phyloP scores from a whole-genome alignment of 2,329 filamentous ascomycete genomes.

The Myriosclerotinia duriaeana region DNA sequence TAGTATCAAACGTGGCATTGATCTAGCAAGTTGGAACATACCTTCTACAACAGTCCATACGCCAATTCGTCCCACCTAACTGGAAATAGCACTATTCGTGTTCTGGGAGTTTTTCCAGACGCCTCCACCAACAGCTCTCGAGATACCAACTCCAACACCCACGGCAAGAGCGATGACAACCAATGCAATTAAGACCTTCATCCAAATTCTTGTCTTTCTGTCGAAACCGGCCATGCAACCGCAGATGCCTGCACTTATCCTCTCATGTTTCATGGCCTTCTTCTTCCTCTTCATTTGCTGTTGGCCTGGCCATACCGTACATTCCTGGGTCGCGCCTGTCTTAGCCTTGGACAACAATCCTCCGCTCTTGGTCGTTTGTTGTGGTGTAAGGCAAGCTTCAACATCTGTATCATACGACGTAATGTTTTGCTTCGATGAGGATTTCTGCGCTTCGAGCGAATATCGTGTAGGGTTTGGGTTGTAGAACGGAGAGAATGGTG shows the following conservation, averaged over 20 bases:
- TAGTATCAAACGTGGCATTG: not conserved
- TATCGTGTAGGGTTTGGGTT: slow-evolving; percentile 27
- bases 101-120: slow-evolving; percentile 51
- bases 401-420: slow-evolving; percentile 31
- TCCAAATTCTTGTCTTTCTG: slow-evolving; percentile 54
- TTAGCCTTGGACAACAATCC: not conserved
- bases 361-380: slow-evolving; percentile 22
- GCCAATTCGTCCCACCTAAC: not conserved
- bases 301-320: slow-evolving; percentile 60
- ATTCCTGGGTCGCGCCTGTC: slow-evolving; percentile 42
- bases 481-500: slow-evolving; percentile 32
- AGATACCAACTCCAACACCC: slow-evolving; percentile 59
- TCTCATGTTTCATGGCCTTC: slow-evolving; percentile 56
- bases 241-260: slow-evolving; percentile 52
- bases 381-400: slow-evolving; percentile 28
- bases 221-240: slow-evolving; percentile 54
- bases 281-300: slow-evolving; percentile 61
- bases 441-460: slow-evolving; percentile 30
- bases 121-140: slow-evolving; percentile 58
- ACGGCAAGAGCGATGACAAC: slow-evolving; percentile 55
- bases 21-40: slow-evolving; percentile 9
- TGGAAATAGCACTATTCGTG: slow-evolving; percentile 26
- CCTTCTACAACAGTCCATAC: slow-evolving; percentile 1
- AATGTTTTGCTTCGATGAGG: slow-evolving; percentile 32
- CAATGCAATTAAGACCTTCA: slow-evolving; percentile 54